A percentile compares a stretch with the other conserved stretches of the same genome.
These are phyloP conservation scores for Naganishia cerealis DNA, from an alignment of 1,284 basidiomycete species.

Conservation along the genomic window DNA sequence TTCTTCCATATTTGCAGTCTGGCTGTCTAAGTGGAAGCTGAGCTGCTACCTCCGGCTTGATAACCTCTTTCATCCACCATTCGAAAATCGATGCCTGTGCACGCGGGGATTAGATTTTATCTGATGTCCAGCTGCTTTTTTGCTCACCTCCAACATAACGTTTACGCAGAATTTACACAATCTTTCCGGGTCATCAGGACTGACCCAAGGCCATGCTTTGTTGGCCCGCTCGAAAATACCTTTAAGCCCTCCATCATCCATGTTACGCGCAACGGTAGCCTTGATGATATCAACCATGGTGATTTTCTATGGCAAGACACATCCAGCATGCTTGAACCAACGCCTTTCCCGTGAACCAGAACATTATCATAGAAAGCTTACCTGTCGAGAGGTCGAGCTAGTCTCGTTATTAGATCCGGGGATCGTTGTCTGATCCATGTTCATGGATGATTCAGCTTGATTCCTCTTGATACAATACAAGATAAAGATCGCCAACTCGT, in stretches of 20 bases:
- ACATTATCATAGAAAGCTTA: background rate
- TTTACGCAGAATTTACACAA: conserved; percentile 20
- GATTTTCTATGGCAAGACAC: background rate
- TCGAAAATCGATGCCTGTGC: conserved; percentile 28
- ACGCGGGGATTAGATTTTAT: background rate
- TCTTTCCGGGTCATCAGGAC: conserved; percentile 18
- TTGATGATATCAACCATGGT: conserved; percentile 17
- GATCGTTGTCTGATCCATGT: background rate
- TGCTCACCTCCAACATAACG: conserved; percentile 29
- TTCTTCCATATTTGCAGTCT: conserved; percentile 29
- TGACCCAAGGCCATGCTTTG: conserved; percentile 21
- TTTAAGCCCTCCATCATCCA: conserved; percentile 4
- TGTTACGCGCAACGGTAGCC: background rate
- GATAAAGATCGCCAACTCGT: conserved; percentile 31
- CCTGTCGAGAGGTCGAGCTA: background rate
- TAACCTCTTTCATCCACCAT: conserved; percentile 31
- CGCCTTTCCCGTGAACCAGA: background rate
- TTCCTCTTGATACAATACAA: conserved; percentile 23
- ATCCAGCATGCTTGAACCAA: too few relatives aligned
- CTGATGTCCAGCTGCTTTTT: background rate
- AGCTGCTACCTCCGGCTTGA: conserved; percentile 4
- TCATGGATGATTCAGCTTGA: conserved; percentile 5
- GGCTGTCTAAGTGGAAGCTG: conserved; percentile 13
- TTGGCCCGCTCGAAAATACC: conserved; percentile 26
- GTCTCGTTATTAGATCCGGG: background rate